Evolutionary conservation across 805 yeast species (phyloP), one percentile per base, ranked within the genome.

Genomic region (Saccharomycopsis lassenensis): DNA sequence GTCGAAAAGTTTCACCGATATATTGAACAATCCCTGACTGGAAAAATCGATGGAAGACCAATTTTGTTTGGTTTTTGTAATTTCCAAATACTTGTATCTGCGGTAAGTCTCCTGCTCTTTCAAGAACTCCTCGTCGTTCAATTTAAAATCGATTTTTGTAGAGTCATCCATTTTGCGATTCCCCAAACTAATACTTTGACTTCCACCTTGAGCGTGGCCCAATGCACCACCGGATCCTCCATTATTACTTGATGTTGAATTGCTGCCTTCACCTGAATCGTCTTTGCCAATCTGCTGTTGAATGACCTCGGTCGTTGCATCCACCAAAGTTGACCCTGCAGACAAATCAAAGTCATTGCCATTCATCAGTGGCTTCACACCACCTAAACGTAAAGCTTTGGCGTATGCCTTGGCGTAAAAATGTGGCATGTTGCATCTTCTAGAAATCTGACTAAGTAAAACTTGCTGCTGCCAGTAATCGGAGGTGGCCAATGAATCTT

Each of bases 31-130:
- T 23, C 89, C 83, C 57, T 91, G 94, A 41, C 95, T 95, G 46
- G 93, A 76, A 46, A 89, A 63, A 60, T 91, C 99, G 46, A 91
- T 63, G 4, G 87, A 89, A 36, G 93, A 81, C 99, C 99, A 91
- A 52, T 82, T 69, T 59, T 87, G 96, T 41, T 77, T 78, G 74
- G 43, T 47, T 50, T 31, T 55, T 49, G 16, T 48, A 35, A 32
- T 45, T 44, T 29, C 42, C 41, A 21, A 48, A 48, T 14, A 47
- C 48, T 24, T 41, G 30, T 43, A 47, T 42, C 29, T 49, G 46
- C 33, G 47, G 47, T 50, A 57, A 32, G 37, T 51, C 67, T 65
- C 76, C 66, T 60, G 74, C 69, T 55, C 80, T 61, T 53, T 76
- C 75, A 49, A 72, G 77, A 51, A 76, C 49, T 78, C 83, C 45